phyloP scores from a whole-genome alignment of 179 eudicot genomes.

The Spinacia oleracea region DNA sequence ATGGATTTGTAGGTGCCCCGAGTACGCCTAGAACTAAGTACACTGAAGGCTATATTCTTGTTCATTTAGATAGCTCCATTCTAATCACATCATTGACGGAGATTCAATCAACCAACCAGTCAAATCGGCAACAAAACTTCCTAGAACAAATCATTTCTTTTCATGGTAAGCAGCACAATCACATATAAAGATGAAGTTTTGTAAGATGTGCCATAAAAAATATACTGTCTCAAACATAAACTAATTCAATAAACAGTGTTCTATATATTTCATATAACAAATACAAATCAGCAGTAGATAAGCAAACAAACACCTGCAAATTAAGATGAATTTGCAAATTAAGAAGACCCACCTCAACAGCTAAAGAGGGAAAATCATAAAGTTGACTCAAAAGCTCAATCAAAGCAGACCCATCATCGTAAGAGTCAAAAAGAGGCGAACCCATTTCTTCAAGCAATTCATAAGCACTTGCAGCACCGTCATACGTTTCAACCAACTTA shows the following conservation, averaged over 20 bases:
- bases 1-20: no score
- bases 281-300: neutral
- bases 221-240: neutral
- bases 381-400: constrained; percentile 59
- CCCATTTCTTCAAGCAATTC: constrained; percentile 49
- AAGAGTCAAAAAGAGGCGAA: constrained; percentile 37
- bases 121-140: no score
- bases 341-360: constrained; percentile 8
- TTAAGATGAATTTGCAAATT: no score
- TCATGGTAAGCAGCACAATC: neutral
- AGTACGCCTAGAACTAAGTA: no score
- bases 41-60: no score
- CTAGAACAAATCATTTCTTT: no score
- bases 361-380: neutral
- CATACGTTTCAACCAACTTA: constrained; percentile 28
- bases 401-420: constrained; percentile 51
- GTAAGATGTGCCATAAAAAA: neutral
- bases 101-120: no score
- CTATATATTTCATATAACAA: neutral
- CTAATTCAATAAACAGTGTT: neutral
- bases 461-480: constrained; percentile 7
- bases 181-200: neutral
- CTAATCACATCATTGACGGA: no score
- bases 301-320: neutral
- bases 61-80: no score